A percentile compares a stretch with the other conserved stretches of the same genome.
Evolutionary conservation across 352 stramenopile species (phyloP).

Genomic region (Aphanomyces astaci): DNA sequence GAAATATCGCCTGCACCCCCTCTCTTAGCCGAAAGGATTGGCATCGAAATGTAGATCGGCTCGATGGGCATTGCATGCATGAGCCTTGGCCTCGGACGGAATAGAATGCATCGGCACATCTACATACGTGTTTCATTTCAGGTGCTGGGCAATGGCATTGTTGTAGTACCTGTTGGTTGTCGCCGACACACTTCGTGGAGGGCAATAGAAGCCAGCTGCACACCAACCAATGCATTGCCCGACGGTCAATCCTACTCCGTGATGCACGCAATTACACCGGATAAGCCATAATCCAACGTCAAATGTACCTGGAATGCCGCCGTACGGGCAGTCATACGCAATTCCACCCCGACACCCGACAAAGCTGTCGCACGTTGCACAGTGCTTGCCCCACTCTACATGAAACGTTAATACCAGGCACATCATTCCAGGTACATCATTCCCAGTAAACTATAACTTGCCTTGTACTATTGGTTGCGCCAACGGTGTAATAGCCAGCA

Average conservation of each 20-base stretch:
- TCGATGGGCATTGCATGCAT: constrained; percentile 10
- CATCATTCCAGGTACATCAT: no score
- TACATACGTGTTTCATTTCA: neutral
- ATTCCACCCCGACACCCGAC: constrained; percentile 42
- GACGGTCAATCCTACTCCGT: constrained; percentile 29
- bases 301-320: constrained; percentile 50
- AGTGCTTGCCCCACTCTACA: constrained; percentile 28
- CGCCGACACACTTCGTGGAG: constrained; percentile 32
- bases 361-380: constrained; percentile 72
- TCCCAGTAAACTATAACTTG: no score
- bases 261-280: neutral
- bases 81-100: constrained; percentile 12
- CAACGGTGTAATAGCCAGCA: constrained; percentile 23
- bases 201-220: constrained; percentile 57
- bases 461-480: constrained; percentile 11
- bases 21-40: no score
- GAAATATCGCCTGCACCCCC: no score
- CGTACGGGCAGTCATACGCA: constrained; percentile 70
- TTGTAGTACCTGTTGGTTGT: constrained; percentile 1
- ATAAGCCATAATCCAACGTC: no score
- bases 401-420: no score
- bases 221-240: constrained; percentile 57
- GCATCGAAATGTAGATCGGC: neutral
- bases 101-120: neutral
- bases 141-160: no score